These are phyloP conservation scores for Sarocladiaceae sp. DNA, from an alignment of 2,329 filamentous ascomycete species.

Conservation along the genomic window DNA sequence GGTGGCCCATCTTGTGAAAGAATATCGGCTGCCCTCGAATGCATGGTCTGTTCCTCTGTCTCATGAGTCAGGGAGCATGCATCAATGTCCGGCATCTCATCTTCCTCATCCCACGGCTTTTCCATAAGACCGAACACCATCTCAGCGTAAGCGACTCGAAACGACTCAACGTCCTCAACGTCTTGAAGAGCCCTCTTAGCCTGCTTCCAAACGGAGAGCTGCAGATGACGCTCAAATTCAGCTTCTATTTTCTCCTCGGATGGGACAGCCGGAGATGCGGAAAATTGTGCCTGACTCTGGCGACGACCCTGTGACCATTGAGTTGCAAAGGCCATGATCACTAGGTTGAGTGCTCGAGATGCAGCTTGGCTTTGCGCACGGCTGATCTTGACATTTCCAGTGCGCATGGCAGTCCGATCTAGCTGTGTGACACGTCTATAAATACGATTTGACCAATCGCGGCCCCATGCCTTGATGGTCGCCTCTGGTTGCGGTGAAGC, in stretches of 20 bases:
- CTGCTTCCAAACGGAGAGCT: constrained; percentile 34
- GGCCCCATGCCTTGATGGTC: constrained; percentile 24
- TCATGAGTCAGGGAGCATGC: constrained; percentile 14
- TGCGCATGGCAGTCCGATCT: constrained; percentile 36
- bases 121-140: constrained; percentile 36
- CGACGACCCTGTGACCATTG: constrained; percentile 31
- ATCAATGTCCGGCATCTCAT: constrained; percentile 13
- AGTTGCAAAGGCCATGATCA: constrained; percentile 48
- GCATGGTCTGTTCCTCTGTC: constrained; percentile 12
- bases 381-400: constrained; percentile 35
- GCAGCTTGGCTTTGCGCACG: constrained; percentile 37
- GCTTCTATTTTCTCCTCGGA: constrained; percentile 17
- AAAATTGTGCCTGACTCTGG: neutral
- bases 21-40: constrained; percentile 24
- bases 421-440: constrained; percentile 44
- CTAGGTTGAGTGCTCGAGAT: constrained; percentile 40
- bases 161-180: constrained; percentile 33
- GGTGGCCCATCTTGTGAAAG: constrained; percentile 23
- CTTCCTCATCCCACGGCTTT: constrained; percentile 19
- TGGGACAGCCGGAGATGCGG: neutral
- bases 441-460: constrained; percentile 42
- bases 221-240: constrained; percentile 33
- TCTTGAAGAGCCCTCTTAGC: constrained; percentile 31
- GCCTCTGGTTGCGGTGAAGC: neutral
- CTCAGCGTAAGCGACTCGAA: constrained; percentile 34